These are phyloP conservation scores for Kodamaea sp. DNA, from an alignment of 1,139 yeast species.

Conservation along the genomic window DNA sequence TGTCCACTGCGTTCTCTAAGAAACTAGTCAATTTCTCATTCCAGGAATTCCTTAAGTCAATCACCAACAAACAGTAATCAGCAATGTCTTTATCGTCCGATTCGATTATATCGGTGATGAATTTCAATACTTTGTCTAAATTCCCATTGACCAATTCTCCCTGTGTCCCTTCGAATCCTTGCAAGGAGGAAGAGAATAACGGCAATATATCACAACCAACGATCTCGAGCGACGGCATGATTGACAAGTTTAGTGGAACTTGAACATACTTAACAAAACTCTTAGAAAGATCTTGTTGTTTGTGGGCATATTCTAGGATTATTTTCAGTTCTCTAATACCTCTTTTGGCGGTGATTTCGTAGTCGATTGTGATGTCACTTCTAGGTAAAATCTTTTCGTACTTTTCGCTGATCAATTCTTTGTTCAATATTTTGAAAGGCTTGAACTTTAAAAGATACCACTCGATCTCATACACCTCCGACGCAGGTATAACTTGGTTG, in stretches of 20 bases:
- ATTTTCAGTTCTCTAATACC: constrained; percentile 70
- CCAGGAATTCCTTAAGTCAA: constrained; percentile 78
- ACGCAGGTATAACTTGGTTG: constrained; percentile 47
- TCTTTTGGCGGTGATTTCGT: constrained; percentile 70
- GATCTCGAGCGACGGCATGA: constrained; percentile 69
- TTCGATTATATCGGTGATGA: constrained; percentile 19
- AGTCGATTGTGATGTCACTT: constrained; percentile 43
- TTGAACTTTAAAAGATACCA: constrained; percentile 60
- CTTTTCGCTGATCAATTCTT: constrained; percentile 34
- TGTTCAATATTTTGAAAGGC: constrained; percentile 52
- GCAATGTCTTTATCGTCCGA: constrained; percentile 31
- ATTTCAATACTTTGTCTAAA: constrained; percentile 21
- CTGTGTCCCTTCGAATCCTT: constrained; percentile 21
- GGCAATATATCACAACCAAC: constrained; percentile 76
- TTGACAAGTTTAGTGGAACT: constrained; percentile 68
- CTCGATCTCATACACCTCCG: constrained; percentile 75
- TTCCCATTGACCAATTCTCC: constrained; percentile 14
- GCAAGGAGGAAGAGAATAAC: constrained; percentile 29
- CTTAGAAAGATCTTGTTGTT: constrained; percentile 22
- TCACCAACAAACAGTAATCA: constrained; percentile 60
- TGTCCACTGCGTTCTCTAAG: constrained; percentile 20
- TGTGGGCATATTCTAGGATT: constrained; percentile 67
- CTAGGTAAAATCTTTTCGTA: constrained; percentile 37
- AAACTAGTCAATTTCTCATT: constrained; percentile 36
- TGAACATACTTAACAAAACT: constrained; percentile 56